Evolutionary conservation across 768 basidiomycete genomes (phyloP), one percentile per base, ranked within the genome.

Genomic region (Megacollybia marginata): DNA sequence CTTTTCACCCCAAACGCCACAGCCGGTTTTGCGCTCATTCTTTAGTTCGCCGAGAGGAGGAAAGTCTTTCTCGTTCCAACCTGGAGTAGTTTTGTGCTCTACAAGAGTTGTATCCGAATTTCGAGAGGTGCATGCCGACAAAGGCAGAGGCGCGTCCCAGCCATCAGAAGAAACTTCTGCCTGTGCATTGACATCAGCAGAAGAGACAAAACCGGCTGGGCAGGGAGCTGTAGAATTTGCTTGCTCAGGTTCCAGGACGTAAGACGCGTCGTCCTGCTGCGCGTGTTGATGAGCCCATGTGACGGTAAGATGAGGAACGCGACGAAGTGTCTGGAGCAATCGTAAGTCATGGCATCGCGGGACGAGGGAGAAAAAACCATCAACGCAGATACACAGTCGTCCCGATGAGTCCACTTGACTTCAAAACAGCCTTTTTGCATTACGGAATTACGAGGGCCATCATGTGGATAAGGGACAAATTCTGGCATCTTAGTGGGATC

Each of bases 271-370:
- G 35, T 58, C 57, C 50, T 56, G 28, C 35, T 40, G 36, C 52
- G 53, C 15, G 56, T 72, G 76, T 50, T 83, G 82, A 62, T 90
- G 88, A 15, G 87, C 85, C 88, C 88, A 90, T 19, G 86, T 86
- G 7, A 87, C 82, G 1, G 77, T 81, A 10, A 91, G 62, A 61
- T 87, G 82, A 40, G 87, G 82, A 15, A 89, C 70, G 51, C 75
- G 71, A 50, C 83, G 78, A 54, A 91, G 71, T 4, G 85, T 79
- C 88, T 91, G 53, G 8, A 40, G 8, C 3, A 8, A 8, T 40
- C 8, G 38, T 18, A 8, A 40, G 18, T 40, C 38, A 8, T 40
- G 15, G 38, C 38, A 40, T 15, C 10, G 15, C 8, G 18, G 38
- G 18, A 8, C 18, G 13, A 15, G 38, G 8, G 38, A 40, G 8